phyloP scores from a whole-genome alignment of 768 basidiomycete genomes.

The Tricholoma hemisulphureum region DNA sequence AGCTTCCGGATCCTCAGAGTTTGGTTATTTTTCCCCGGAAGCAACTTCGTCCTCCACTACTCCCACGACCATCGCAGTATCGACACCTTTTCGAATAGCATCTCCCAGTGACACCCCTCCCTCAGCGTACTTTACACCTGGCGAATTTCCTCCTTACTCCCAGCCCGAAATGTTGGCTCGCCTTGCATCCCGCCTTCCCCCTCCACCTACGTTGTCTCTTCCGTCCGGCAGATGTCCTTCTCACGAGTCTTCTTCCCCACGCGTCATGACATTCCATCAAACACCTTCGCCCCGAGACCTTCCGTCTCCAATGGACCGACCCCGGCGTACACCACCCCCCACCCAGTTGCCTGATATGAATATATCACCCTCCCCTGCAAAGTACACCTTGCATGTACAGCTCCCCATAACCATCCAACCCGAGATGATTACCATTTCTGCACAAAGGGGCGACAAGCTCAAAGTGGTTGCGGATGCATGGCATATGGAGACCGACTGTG shows the following conservation, averaged over 20 bases:
- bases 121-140: neutral
- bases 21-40: neutral
- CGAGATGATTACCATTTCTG: constrained; percentile 65
- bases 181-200: constrained; percentile 29
- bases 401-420: constrained; percentile 48
- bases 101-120: constrained; percentile 4
- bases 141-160: neutral
- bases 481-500: constrained; percentile 60
- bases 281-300: constrained; percentile 5
- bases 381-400: constrained; percentile 46
- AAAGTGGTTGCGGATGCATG: constrained; percentile 61
- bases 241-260: constrained; percentile 17
- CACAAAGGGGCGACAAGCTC: constrained; percentile 56
- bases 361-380: constrained; percentile 37
- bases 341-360: constrained; percentile 43
- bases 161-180: constrained; percentile 24
- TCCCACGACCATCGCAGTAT: constrained; percentile 9
- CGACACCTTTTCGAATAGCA: constrained; percentile 6
- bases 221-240: constrained; percentile 17
- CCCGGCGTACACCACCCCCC: constrained; percentile 26
- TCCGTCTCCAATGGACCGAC: constrained; percentile 28
- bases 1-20: constrained; percentile 8
- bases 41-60: constrained; percentile 14
- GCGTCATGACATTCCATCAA: constrained; percentile 14
- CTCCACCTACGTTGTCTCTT: constrained; percentile 24